Conservation (phyloP, 768 basidiomycete species). For the Erythrobasidium yunnanense region DNA sequence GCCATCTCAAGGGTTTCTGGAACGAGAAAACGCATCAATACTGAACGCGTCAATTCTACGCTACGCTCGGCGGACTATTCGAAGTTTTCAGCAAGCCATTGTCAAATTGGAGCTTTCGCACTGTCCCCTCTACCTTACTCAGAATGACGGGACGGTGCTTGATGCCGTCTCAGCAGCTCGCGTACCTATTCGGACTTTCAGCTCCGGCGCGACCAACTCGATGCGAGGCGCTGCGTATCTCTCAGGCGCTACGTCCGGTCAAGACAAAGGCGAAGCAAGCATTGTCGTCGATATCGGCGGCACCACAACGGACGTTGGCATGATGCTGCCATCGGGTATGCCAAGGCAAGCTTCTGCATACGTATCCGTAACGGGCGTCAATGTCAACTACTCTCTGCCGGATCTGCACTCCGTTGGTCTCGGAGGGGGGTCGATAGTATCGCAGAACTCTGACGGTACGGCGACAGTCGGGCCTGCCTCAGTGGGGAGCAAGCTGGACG, state of each 20-base stretch:
- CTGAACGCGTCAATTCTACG: conserved; percentile 56
- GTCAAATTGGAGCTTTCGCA: conserved; percentile 45
- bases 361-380: conserved; percentile 53
- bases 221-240: conserved; percentile 60
- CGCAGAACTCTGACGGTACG: conserved; percentile 29
- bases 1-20: no score
- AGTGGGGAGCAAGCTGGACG: conserved; percentile 48
- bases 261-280: conserved; percentile 30
- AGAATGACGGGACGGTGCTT: conserved; percentile 40
- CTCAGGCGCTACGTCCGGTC: conserved; percentile 39
- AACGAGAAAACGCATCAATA: conserved; percentile 58
- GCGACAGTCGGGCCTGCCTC: conserved; percentile 57
- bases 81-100: conserved; percentile 50
- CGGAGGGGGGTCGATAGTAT: conserved; percentile 55
- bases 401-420: conserved; percentile 54
- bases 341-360: conserved; percentile 56
- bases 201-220: conserved; percentile 56
- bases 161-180: conserved; percentile 46
- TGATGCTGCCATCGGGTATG: conserved; percentile 53
- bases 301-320: conserved; percentile 52
- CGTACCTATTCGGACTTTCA: conserved; percentile 56
- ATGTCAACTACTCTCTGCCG: conserved; percentile 55
- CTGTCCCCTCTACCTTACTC: conserved; percentile 45
- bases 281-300: conserved; percentile 49
- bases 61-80: conserved; percentile 52